Conservation (phyloP, 345 rosid species). For the Abelmoschus esculentus region DNA sequence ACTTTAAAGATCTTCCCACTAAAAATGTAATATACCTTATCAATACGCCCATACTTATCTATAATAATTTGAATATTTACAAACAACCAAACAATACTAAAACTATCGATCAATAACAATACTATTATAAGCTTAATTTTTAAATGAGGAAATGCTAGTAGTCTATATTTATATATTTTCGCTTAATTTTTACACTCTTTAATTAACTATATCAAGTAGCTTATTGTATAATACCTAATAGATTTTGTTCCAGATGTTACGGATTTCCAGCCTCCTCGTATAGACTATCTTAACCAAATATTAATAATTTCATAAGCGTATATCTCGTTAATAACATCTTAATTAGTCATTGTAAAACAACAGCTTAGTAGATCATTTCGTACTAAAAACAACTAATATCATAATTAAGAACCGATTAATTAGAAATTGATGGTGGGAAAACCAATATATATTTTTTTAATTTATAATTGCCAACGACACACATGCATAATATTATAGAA, state of each 20-base stretch:
- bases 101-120: background rate
- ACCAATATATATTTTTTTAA: background rate
- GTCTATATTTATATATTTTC: too few species aligned
- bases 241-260: background rate
- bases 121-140: background rate
- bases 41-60: too few species aligned
- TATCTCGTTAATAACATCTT: background rate
- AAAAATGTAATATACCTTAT: too few species aligned
- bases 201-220: background rate
- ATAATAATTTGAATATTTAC: background rate
- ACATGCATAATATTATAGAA: conserved; percentile 20
- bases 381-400: conserved; percentile 6
- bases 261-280: background rate
- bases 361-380: background rate
- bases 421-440: background rate
- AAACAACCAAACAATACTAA: background rate
- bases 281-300: too few species aligned
- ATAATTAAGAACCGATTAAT: background rate
- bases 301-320: background rate
- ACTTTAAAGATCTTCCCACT: too few species aligned
- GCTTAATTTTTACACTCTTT: background rate
- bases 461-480: conserved; percentile 24
- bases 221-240: background rate
- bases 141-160: background rate
- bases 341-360: background rate